phyloP scores from a whole-genome alignment of 176 grass and related monocot species.

The Paspalum notatum region DNA sequence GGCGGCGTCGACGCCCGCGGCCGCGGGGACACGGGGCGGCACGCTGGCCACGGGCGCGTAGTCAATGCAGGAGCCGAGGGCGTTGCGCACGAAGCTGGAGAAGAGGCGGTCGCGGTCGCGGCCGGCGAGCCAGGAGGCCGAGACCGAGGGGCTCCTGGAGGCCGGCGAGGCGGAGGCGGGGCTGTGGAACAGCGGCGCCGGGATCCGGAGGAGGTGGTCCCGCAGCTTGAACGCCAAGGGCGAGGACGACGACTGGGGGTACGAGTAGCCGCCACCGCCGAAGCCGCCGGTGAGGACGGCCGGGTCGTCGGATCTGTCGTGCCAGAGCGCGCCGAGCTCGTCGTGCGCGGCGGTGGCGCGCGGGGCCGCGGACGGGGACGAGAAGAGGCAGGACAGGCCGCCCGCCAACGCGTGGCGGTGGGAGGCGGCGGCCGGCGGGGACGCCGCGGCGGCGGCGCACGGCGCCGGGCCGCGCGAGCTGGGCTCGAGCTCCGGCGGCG shows the following conservation, averaged over 20 bases:
- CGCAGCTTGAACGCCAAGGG: constrained; percentile 70
- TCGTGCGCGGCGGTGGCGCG: constrained; percentile 46
- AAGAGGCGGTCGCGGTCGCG: constrained; percentile 66
- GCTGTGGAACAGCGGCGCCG: constrained; percentile 63
- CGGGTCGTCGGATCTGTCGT: constrained; percentile 70
- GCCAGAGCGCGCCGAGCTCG: constrained; percentile 60
- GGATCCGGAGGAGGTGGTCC: constrained; percentile 65
- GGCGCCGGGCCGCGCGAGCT: constrained; percentile 36
- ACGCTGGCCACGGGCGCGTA: constrained; percentile 50
- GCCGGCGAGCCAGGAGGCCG: constrained; percentile 52
- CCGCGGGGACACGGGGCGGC: constrained; percentile 35
- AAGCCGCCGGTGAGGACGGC: constrained; percentile 4
- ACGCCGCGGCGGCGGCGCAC: constrained; percentile 40
- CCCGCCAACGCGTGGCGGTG: constrained; percentile 52
- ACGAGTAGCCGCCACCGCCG: constrained; percentile 46
- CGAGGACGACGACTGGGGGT: constrained; percentile 35
- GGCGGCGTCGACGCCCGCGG: constrained; percentile 22
- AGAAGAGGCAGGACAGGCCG: constrained; percentile 84
- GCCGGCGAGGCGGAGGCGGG: constrained; percentile 52
- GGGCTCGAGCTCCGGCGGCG: constrained; percentile 49
- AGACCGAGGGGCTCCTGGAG: constrained; percentile 60
- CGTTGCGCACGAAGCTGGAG: constrained; percentile 72
- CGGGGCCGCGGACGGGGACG: constrained; percentile 53
- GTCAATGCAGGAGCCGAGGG: constrained; percentile 79
- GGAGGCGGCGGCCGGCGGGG: constrained; percentile 36